phyloP scores from a whole-genome alignment of 306 rosid species.

The Mimosa pudica region DNA sequence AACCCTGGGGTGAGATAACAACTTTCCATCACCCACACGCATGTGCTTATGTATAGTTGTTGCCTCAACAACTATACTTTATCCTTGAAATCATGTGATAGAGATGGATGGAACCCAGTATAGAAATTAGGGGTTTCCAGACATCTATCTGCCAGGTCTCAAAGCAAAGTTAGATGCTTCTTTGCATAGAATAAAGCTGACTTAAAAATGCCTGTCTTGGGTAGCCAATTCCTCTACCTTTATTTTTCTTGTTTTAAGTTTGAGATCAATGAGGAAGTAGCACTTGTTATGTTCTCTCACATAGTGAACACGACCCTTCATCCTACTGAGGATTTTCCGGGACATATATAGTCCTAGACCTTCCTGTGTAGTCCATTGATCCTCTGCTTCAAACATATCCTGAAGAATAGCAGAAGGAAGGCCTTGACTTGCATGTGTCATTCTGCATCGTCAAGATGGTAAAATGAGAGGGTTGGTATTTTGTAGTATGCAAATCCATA shows the following conservation, averaged over 20 bases:
- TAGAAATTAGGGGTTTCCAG: conserved; percentile 17
- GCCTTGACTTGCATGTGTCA: conserved; percentile 74
- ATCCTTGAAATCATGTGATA: background rate
- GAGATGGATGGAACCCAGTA: background rate
- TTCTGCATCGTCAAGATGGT: conserved; percentile 49
- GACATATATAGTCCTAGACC: conserved; percentile 69
- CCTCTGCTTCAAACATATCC: conserved; percentile 66
- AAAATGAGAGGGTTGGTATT: background rate
- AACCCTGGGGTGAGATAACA: background rate
- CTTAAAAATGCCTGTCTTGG: conserved; percentile 36
- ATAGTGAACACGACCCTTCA: conserved; percentile 69
- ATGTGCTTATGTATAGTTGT: background rate
- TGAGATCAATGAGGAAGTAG: conserved; percentile 67
- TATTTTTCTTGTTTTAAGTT: conserved; percentile 54
- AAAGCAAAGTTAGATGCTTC: conserved; percentile 25
- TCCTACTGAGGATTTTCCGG: conserved; percentile 67
- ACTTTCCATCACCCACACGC: background rate
- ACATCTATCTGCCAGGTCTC: conserved; percentile 21
- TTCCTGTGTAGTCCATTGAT: conserved; percentile 64
- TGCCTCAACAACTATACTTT: conserved; percentile 9
- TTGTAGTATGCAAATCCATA: background rate
- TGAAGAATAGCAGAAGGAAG: conserved; percentile 58
- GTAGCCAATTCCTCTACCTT: conserved; percentile 33
- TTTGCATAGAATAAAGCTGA: conserved; percentile 17
- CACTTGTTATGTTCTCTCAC: conserved; percentile 64